Evolutionary conservation across 495 filamentous ascomycete genomes (phyloP), one percentile per base, ranked within the genome.

Genomic region (Penicillium ochrochloron): DNA sequence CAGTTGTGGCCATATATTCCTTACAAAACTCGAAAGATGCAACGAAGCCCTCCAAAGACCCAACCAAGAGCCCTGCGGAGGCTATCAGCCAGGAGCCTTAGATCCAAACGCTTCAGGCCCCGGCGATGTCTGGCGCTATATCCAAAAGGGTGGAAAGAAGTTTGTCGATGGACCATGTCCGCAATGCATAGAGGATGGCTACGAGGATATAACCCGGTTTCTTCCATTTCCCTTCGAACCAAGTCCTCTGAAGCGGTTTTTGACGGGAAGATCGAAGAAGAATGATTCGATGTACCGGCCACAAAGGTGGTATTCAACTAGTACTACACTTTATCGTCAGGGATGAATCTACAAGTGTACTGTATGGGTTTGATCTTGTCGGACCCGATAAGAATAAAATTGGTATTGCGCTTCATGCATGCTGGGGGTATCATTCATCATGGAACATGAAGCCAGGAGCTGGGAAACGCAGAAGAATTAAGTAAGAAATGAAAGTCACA

Each of bases 401-500:
- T 65, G 46, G 35, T 58, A 48, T 37, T 51, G 17, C 58, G 44
- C 55, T 56, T 65, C 27, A 71, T 70, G 64, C 59, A 59, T 65
- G 57, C 57, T 57, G 44, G 58, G 59, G 70, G 71, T 73, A 73
- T 73, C 71, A 69, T 72, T 61, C 25, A 34, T 53, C 39, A 41
- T 64, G 35, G 64, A 64, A 50, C 48, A 68, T 64, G 57, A 63
- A 66, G 68, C 29, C 53, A 15, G 33, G 19, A 59, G 35, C 62
- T 46, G 46, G 42, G 61, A 63, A 62, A 63, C 25, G 63, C 34
- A 50, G 31, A 42, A 53, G 41, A 60, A 52, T n/a, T 15, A 52
- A 31, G 44, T 52, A n/a, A 48, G 15, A 41, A 31, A 63, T 50
- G 14, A 2, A 29, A 53, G 44, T 79, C 72, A 86, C 80, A 85